Evolutionary conservation across 1,284 basidiomycete genomes (phyloP).

Genomic region (Psilocybe mexicana): DNA sequence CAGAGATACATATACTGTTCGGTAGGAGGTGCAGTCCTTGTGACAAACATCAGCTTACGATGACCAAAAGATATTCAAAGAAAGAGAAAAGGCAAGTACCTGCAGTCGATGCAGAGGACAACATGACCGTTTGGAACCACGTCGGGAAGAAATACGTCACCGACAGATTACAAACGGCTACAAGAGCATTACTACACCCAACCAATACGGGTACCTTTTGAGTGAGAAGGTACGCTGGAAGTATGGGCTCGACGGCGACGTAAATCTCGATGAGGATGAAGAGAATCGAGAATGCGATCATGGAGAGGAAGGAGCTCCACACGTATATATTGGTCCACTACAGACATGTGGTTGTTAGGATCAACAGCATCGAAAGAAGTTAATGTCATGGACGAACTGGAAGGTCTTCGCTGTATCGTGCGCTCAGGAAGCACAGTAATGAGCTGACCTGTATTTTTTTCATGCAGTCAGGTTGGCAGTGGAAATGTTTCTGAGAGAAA

Average conservation of each 20-base stretch:
- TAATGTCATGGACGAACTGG: conserved; percentile 21
- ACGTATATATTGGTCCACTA: conserved; percentile 66
- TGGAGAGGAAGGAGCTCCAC: conserved; percentile 51
- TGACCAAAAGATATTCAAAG: not conserved
- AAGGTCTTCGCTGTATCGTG: conserved; percentile 65
- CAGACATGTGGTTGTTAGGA: not conserved
- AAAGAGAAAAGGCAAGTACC: conserved; percentile 36
- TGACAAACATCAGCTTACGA: not conserved
- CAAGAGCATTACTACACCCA: conserved; percentile 74
- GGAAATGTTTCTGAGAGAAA: not conserved
- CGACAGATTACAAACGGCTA: conserved; percentile 73
- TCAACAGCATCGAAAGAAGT: not conserved
- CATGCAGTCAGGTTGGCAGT: not conserved
- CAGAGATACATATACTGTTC: conserved; percentile 72
- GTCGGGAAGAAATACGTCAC: conserved; percentile 83
- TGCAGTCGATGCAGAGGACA: conserved; percentile 66
- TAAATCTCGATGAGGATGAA: conserved; percentile 68
- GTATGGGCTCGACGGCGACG: conserved; percentile 70
- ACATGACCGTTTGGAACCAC: conserved; percentile 84
- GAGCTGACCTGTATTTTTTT: conserved; percentile 53
- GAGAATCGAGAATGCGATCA: conserved; percentile 46
- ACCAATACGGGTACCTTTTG: conserved; percentile 73
- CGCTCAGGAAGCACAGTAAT: conserved; percentile 69
- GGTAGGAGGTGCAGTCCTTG: conserved; percentile 79
- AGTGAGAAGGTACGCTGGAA: conserved; percentile 67